Evolutionary conservation across 2,329 filamentous ascomycete species (phyloP).

Genomic region (Nothophoma quercina): DNA sequence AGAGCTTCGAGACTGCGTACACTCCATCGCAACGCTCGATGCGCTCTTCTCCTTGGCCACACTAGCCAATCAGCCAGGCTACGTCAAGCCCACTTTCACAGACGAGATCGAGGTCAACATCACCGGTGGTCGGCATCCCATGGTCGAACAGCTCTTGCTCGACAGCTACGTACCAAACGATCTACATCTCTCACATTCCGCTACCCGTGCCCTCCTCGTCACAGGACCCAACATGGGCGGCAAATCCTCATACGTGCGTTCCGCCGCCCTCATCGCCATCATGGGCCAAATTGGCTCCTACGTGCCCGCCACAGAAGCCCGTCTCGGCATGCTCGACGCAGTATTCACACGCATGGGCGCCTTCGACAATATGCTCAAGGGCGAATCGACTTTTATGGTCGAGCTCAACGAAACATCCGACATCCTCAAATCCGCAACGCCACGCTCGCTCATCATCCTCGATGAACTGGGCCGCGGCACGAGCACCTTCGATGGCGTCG

Average conservation of each 20-base stretch:
- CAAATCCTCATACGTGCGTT: slow-evolving; percentile 96
- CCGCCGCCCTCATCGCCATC: slow-evolving; percentile 88
- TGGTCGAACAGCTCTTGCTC: slow-evolving; percentile 90
- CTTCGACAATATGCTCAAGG: slow-evolving; percentile 92
- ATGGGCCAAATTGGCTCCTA: slow-evolving; percentile 96
- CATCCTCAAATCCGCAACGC: slow-evolving; percentile 88
- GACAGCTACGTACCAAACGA: slow-evolving; percentile 92
- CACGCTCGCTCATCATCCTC: slow-evolving; percentile 84
- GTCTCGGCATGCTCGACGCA: slow-evolving; percentile 84
- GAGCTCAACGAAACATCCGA: slow-evolving; percentile 91
- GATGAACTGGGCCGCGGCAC: slow-evolving; percentile 96
- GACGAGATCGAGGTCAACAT: slow-evolving; percentile 74
- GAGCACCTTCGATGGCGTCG: slow-evolving; percentile 92
- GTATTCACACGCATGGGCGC: slow-evolving; percentile 97
- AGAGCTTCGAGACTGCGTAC: slow-evolving; percentile 84
- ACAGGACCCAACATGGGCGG: slow-evolving; percentile 99
- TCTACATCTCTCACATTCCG: slow-evolving; percentile 68
- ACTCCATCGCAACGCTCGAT: slow-evolving; percentile 85
- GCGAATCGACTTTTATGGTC: slow-evolving; percentile 97
- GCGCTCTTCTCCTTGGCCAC: slow-evolving; percentile 86
- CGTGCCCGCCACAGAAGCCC: slow-evolving; percentile 79
- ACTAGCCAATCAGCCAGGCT: slow-evolving; percentile 85
- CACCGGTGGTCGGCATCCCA: slow-evolving; percentile 82
- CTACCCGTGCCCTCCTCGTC: slow-evolving; percentile 78
- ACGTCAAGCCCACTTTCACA: slow-evolving; percentile 77